These are phyloP conservation scores for Dendryphion nanum DNA, from an alignment of 2,329 filamentous ascomycete genomes.

Conservation along the genomic window DNA sequence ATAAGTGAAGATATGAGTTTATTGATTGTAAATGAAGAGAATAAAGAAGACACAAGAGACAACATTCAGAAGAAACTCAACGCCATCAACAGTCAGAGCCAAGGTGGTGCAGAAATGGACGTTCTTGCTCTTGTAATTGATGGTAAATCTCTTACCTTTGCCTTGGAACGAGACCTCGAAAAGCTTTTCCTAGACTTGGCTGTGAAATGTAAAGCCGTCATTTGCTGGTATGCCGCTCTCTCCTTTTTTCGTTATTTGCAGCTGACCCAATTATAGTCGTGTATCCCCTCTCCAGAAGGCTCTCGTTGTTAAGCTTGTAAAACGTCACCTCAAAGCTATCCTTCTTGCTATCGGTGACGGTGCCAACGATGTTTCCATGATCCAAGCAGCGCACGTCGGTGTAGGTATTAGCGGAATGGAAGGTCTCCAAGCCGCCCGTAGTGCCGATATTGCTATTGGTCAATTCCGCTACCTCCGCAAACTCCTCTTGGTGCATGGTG, in stretches of 20 bases:
- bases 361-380: constrained; percentile 99
- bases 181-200: constrained; percentile 91
- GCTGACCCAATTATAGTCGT: constrained; percentile 57
- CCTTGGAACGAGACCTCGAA: constrained; percentile 89
- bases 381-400: constrained; percentile 96
- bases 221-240: constrained; percentile 64
- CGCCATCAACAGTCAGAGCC: constrained; percentile 80
- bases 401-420: constrained; percentile 97
- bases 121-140: constrained; percentile 91
- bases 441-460: constrained; percentile 91
- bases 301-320: constrained; percentile 95
- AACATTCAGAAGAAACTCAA: constrained; percentile 93
- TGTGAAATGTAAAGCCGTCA: constrained; percentile 96
- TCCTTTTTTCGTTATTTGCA: background rate
- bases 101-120: constrained; percentile 75
- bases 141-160: constrained; percentile 90
- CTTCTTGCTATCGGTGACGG: constrained; percentile 95
- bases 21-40: constrained; percentile 92
- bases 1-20: constrained; percentile 99
- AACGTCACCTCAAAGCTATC: constrained; percentile 87
- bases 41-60: constrained; percentile 72
- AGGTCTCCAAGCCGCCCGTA: constrained; percentile 92
- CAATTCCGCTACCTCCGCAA: constrained; percentile 96
- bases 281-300: constrained; percentile 97
- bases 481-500: constrained; percentile 87